Percentiles rank a stretch among this genome's conserved stretches.
phyloP scores from a whole-genome alignment of 1,139 yeast genomes.

The Saccharomyces hybrid region DNA sequence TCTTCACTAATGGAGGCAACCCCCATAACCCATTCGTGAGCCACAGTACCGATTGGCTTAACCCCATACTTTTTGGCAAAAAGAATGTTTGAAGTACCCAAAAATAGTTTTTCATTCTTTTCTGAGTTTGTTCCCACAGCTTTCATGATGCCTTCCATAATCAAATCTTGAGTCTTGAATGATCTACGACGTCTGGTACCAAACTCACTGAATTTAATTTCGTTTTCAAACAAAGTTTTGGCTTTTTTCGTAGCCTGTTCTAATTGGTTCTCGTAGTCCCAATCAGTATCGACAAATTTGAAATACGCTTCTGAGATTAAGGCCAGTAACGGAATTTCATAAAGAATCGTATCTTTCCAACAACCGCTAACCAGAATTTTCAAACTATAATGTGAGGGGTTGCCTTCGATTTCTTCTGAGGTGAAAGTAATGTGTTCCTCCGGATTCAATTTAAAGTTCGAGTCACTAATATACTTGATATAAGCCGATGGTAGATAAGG shows the following conservation, averaged over 20 bases:
- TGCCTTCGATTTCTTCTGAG: constrained; percentile 29
- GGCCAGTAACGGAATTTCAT: constrained; percentile 85
- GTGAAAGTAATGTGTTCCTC: constrained; percentile 42
- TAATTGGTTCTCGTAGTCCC: constrained; percentile 70
- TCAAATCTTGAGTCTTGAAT: constrained; percentile 60
- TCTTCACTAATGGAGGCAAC: constrained; percentile 82
- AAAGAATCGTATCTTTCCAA: constrained; percentile 81
- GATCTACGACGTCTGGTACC: constrained; percentile 94
- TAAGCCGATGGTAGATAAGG: constrained; percentile 65
- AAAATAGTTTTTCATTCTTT: constrained; percentile 33
- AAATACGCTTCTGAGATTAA: constrained; percentile 88
- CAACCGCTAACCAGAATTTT: constrained; percentile 55
- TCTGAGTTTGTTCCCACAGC: constrained; percentile 36
- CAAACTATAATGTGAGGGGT: constrained; percentile 39
- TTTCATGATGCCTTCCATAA: constrained; percentile 56
- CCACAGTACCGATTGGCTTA: constrained; percentile 89
- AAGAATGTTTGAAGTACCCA: constrained; percentile 88
- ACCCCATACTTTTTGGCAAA: constrained; percentile 65
- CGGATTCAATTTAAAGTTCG: constrained; percentile 54
- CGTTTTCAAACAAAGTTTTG: constrained; percentile 41
- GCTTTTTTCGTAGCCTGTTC: constrained; percentile 61
- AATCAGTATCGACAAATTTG: constrained; percentile 81
- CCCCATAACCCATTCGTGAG: constrained; percentile 99
- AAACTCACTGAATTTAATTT: constrained; percentile 79
- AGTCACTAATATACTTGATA: constrained; percentile 43